These are phyloP conservation scores for Fagopyrum esculentum DNA, from an alignment of 148 eudicot species.

Conservation along the genomic window DNA sequence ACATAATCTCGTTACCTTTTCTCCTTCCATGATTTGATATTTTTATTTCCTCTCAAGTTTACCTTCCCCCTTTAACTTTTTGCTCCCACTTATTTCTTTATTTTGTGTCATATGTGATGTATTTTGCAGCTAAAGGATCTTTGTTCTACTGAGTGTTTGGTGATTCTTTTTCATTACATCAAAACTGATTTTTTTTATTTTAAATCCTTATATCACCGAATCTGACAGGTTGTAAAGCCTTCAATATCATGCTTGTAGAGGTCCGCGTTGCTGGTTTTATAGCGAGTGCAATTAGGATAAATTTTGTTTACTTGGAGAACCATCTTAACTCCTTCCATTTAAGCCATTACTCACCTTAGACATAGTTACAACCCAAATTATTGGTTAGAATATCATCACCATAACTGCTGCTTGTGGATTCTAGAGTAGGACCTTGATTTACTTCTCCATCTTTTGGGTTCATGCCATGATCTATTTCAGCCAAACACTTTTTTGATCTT, in stretches of 20 bases:
- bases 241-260: no score
- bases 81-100: not conserved
- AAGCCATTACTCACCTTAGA: not conserved
- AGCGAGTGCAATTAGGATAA: no score
- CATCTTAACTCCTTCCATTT: no score
- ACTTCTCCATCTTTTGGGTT: slow-evolving; percentile 8
- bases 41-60: not conserved
- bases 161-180: not conserved
- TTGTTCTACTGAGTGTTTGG: not conserved
- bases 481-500: not conserved
- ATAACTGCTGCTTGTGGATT: not conserved
- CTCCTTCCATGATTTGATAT: not conserved
- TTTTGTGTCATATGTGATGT: not conserved
- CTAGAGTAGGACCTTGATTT: not conserved
- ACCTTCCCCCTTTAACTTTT: not conserved
- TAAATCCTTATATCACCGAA: no score
- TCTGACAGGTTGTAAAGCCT: no score
- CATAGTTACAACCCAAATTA: not conserved
- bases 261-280: no score
- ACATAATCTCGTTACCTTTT: not conserved
- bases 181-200: not conserved
- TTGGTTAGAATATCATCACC: not conserved
- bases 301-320: not conserved
- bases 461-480: slow-evolving; percentile 13
- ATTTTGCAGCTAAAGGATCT: not conserved